Conservation (phyloP, 345 rosid genomes). For the Salix udensis region DNA sequence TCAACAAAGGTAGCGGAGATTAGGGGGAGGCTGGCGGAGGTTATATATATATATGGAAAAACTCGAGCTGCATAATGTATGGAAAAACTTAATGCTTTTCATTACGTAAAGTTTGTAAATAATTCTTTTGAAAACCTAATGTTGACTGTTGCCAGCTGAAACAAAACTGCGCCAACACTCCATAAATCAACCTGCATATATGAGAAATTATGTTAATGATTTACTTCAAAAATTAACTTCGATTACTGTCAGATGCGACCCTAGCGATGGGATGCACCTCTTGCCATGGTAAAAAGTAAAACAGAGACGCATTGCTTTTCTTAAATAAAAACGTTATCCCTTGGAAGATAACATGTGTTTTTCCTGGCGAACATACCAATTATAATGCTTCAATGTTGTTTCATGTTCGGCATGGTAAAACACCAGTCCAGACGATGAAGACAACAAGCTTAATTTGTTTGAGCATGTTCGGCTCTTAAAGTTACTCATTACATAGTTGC, state of each 20-base stretch:
- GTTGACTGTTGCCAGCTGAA: slow-evolving; percentile 71
- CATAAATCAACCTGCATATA: slow-evolving; percentile 69
- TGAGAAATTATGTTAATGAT: slow-evolving; percentile 3
- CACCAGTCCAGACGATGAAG: neutral
- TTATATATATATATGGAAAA: too few relatives aligned
- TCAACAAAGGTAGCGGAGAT: too few relatives aligned
- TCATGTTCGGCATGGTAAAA: neutral
- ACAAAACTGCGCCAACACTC: slow-evolving; percentile 81
- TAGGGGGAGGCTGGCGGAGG: too few relatives aligned
- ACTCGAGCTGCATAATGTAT: slow-evolving; percentile 5
- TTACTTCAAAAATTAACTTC: neutral
- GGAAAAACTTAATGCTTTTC: neutral
- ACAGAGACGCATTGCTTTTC: too few relatives aligned
- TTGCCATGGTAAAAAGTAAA: too few relatives aligned
- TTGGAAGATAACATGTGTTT: too few relatives aligned
- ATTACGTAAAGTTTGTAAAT: neutral
- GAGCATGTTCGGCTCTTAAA: neutral
- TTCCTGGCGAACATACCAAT: too few relatives aligned
- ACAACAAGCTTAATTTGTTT: neutral
- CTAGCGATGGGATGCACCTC: too few relatives aligned
- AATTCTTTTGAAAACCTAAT: slow-evolving; percentile 44
- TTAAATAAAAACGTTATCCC: too few relatives aligned
- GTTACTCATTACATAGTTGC: neutral
- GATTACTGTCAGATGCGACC: neutral
- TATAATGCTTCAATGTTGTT: too few relatives aligned